These are phyloP conservation scores for Diplodia seriata DNA, from an alignment of 2,329 filamentous ascomycete species.

Conservation along the genomic window DNA sequence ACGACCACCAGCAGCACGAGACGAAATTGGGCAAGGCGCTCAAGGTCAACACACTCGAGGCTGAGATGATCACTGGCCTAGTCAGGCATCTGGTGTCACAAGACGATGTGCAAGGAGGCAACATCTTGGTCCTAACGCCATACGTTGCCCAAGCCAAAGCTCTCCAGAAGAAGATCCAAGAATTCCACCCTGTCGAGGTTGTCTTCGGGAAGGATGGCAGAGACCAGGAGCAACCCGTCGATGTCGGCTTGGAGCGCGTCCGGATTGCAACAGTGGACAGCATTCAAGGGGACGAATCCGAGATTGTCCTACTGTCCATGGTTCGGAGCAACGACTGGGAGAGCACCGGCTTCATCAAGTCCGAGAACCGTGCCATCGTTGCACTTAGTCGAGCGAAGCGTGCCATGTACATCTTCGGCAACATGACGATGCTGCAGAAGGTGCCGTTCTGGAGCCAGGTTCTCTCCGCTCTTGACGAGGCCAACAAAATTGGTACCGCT, in stretches of 20 bases:
- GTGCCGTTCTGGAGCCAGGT: conserved; percentile 71
- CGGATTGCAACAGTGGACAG: conserved; percentile 72
- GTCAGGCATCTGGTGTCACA: conserved; percentile 71
- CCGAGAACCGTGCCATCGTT: conserved; percentile 72
- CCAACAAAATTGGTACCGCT: conserved; percentile 34
- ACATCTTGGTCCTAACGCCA: conserved; percentile 75
- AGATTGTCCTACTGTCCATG: conserved; percentile 72
- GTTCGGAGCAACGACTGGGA: conserved; percentile 69
- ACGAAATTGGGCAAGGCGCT: conserved; percentile 48
- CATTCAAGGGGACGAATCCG: conserved; percentile 78
- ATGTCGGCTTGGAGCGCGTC: not conserved
- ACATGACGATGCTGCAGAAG: conserved; percentile 62
- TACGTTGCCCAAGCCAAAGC: conserved; percentile 56
- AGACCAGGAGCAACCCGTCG: conserved; percentile 50
- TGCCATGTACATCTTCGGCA: conserved; percentile 75
- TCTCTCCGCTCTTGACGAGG: conserved; percentile 56
- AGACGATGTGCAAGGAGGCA: conserved; percentile 62
- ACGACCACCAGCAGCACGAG: conserved; percentile 58
- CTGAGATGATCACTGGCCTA: conserved; percentile 67
- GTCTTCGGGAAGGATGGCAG: conserved; percentile 68
- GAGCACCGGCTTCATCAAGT: conserved; percentile 70
- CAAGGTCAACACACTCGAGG: conserved; percentile 65
- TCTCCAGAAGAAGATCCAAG: conserved; percentile 55
- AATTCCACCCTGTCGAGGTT: conserved; percentile 62
- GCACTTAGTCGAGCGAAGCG: conserved; percentile 70